Base-by-base conservation (phyloP, 164 flowering plant species). In the Umbellularia californica region DNA sequence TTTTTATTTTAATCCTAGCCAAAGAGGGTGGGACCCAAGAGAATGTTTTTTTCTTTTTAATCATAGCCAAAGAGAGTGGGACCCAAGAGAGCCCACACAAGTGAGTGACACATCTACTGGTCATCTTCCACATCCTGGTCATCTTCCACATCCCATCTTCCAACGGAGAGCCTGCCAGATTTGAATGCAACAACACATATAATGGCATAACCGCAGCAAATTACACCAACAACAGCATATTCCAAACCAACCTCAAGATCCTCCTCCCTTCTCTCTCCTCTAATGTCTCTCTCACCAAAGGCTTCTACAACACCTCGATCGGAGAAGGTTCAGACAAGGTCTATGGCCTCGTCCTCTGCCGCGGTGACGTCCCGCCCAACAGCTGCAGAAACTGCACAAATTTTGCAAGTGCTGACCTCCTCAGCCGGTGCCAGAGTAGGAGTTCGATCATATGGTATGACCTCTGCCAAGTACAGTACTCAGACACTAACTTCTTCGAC, bases 401-500 rank as follows among this genome's bases (percentile, higher is more conserved):
- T 1, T 63, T 47, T 35, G 55, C 81, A 3, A 27, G 50, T 24
- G 5, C 11, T 3, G 72, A 35, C 25, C n/a, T 6, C 1, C 74
- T 82, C n/a, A 65, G 65, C 0, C n/a, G 15, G 25, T 83, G 85
- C 64, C 69, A 75, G 72, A 51, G 64, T 28, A 78, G 69, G 50
- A 63, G 60, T 71, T 81, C 79, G 6, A 64, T 68, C 24, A 27
- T 24, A 6, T 78, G 79, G 77, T 68, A 80, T 51, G 81, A 77
- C 62, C 3, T 30, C 7, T 82, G 83, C 68, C 71, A 75, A 74
- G 9, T 82, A 9, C 72, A 79, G 30, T 80, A 80, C 75, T 80
- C 85, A 6, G 74, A 80, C 62, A 23, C 17, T 0, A 2, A 55
- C 41, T 3, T 55, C 22, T 41, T 19, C 30, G 6, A 30, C 15